Evolutionary conservation across 2,329 filamentous ascomycete species (phyloP).

Genomic region (Harringtonia aguacate): DNA sequence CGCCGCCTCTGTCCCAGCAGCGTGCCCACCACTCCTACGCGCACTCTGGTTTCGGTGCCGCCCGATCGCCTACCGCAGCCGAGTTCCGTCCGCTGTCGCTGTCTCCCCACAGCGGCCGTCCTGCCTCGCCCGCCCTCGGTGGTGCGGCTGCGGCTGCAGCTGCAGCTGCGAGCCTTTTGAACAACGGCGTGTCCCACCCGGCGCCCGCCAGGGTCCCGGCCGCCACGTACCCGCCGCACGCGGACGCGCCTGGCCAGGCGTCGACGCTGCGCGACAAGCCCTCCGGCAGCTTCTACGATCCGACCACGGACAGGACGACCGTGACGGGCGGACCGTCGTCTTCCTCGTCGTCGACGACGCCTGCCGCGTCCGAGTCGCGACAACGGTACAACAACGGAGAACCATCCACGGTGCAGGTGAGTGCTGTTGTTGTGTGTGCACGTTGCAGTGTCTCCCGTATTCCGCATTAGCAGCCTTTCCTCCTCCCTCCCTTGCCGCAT

Average conservation of each 20-base stretch:
- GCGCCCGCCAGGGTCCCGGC: background rate
- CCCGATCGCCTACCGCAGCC: slow-evolving; percentile 37
- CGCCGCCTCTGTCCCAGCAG: background rate
- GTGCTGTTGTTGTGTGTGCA: slow-evolving; percentile 7
- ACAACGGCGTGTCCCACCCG: slow-evolving; percentile 14
- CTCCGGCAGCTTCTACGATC: slow-evolving; percentile 40
- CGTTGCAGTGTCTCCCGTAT: too few relatives aligned
- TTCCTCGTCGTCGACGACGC: too few relatives aligned
- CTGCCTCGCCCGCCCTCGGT: slow-evolving; percentile 18
- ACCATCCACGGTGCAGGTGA: slow-evolving; percentile 36
- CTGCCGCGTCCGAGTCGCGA: slow-evolving; percentile 15
- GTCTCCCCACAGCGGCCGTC: too few relatives aligned
- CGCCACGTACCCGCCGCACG: background rate
- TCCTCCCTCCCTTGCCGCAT: background rate
- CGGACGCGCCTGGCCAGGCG: background rate
- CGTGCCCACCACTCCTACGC: slow-evolving; percentile 16
- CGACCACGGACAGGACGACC: slow-evolving; percentile 36
- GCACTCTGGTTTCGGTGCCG: slow-evolving; percentile 25
- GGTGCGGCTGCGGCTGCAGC: slow-evolving; percentile 1
- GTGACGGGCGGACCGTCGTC: too few relatives aligned
- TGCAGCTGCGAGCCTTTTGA: slow-evolving; percentile 9
- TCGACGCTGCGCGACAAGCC: slow-evolving; percentile 8
- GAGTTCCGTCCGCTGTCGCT: slow-evolving; percentile 24
- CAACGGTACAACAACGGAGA: slow-evolving; percentile 32
- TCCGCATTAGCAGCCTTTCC: too few relatives aligned